These are phyloP conservation scores for Globisporangium nagaii DNA, from an alignment of 352 stramenopile genomes.

Conservation along the genomic window DNA sequence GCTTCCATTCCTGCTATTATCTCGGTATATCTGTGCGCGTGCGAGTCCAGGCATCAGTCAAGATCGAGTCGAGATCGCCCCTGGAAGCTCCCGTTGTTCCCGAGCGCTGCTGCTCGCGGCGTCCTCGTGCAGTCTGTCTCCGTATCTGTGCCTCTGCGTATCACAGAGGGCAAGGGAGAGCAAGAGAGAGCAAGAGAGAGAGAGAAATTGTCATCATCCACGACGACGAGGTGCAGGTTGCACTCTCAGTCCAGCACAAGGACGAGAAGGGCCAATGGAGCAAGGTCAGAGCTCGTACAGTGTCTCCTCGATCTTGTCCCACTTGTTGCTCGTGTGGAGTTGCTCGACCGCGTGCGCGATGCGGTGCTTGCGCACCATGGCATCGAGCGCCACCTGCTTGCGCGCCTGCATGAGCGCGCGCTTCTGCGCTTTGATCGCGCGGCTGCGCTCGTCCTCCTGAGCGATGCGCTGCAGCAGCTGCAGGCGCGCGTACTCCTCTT, in stretches of 20 bases:
- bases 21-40: no score
- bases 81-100: neutral
- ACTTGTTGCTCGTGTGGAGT: constrained; percentile 56
- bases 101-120: neutral
- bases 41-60: constrained; percentile 2
- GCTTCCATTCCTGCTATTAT: no score
- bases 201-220: constrained; percentile 2
- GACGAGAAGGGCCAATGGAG: neutral
- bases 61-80: neutral
- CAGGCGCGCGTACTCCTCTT: constrained; percentile 61
- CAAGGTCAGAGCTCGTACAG: constrained; percentile 47
- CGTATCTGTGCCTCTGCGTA: constrained; percentile 8
- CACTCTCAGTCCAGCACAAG: neutral
- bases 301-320: constrained; percentile 75
- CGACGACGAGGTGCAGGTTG: no score
- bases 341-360: constrained; percentile 67
- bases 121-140: constrained; percentile 5
- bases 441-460: constrained; percentile 52
- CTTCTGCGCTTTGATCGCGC: constrained; percentile 59
- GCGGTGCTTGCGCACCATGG: constrained; percentile 60
- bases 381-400: constrained; percentile 58
- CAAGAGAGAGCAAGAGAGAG: constrained; percentile 6
- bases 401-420: constrained; percentile 44
- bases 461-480: constrained; percentile 52
- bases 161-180: constrained; percentile 1